Percentiles rank a stretch among this genome's conserved stretches.
Evolutionary conservation across 1,139 yeast genomes (phyloP).

Genomic region (Blastobotrys ciferrii): DNA sequence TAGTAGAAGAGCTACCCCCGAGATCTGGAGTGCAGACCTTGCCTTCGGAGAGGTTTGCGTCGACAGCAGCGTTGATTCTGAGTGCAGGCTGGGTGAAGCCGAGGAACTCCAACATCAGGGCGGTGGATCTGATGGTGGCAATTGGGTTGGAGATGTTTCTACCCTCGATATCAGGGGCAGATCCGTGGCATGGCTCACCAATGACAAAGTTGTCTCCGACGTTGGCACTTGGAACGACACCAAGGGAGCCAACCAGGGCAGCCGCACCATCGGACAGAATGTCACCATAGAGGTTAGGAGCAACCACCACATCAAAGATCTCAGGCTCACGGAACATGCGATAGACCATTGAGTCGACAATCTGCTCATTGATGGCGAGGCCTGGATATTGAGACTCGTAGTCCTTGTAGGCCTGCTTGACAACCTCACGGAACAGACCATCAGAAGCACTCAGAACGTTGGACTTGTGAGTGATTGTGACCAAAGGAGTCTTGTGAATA

Average conservation of each 20-base stretch:
- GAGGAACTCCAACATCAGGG: slow-evolving; percentile 94
- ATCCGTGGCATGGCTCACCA: slow-evolving; percentile 99
- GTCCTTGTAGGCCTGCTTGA: slow-evolving; percentile 71
- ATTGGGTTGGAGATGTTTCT: slow-evolving; percentile 92
- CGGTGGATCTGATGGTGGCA: slow-evolving; percentile 96
- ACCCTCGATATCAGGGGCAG: slow-evolving; percentile 98
- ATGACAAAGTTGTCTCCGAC: slow-evolving; percentile 95
- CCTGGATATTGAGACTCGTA: slow-evolving; percentile 51
- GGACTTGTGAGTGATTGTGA: slow-evolving; percentile 95
- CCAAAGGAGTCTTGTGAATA: slow-evolving; percentile 52
- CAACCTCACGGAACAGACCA: slow-evolving; percentile 93
- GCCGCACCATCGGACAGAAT: slow-evolving; percentile 98
- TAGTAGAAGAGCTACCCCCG: slow-evolving; percentile 86
- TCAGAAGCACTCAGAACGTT: slow-evolving; percentile 90
- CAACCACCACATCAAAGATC: slow-evolving; percentile 94
- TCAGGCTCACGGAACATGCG: slow-evolving; percentile 98
- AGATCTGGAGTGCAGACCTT: slow-evolving; percentile 87
- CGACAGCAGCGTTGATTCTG: slow-evolving; percentile 89
- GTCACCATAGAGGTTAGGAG: slow-evolving; percentile 97
- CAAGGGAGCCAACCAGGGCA: slow-evolving; percentile 95
- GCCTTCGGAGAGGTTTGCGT: slow-evolving; percentile 83
- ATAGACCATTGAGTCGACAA: slow-evolving; percentile 98
- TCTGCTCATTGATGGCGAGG: slow-evolving; percentile 75
- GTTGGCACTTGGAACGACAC: slow-evolving; percentile 97
- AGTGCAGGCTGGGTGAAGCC: slow-evolving; percentile 91